Conservation (phyloP, 164 flowering plant genomes). For the Tinospora cordifolia region DNA sequence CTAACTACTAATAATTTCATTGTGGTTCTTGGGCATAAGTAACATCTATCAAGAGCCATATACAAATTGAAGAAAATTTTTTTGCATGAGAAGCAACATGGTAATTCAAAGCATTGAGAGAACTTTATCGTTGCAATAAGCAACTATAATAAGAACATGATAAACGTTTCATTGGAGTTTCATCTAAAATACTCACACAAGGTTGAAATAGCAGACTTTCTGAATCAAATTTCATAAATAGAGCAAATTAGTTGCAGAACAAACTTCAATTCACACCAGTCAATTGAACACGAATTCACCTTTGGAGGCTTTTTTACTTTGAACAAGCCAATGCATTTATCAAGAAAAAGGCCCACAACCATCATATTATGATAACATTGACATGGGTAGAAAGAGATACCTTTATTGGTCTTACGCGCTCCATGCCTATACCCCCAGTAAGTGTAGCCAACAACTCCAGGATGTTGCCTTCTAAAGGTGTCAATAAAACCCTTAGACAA, state of each 20-base stretch:
- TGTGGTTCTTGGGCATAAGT: too few species aligned
- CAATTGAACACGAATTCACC: background rate
- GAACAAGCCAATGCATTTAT: background rate
- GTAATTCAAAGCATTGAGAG: too few species aligned
- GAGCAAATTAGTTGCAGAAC: too few species aligned
- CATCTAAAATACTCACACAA: background rate
- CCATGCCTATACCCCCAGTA: constrained; percentile 96
- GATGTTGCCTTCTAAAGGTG: constrained; percentile 86
- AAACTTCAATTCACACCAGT: too few species aligned
- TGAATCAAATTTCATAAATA: background rate
- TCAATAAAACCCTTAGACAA: constrained; percentile 74
- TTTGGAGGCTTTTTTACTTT: background rate
- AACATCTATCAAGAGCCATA: too few species aligned
- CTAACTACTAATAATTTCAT: too few species aligned
- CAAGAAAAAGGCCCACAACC: background rate
- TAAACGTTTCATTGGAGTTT: too few species aligned
- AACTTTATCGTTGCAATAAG: too few species aligned
- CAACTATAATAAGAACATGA: too few species aligned
- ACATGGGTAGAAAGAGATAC: constrained; percentile 23
- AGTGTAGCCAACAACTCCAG: constrained; percentile 86
- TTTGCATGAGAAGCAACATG: too few species aligned
- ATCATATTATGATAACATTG: background rate
- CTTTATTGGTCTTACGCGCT: constrained; percentile 67
- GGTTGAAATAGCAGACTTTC: background rate
- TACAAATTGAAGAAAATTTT: too few species aligned